Conservation (phyloP, 768 basidiomycete species). For the Boletus reticuloceps region DNA sequence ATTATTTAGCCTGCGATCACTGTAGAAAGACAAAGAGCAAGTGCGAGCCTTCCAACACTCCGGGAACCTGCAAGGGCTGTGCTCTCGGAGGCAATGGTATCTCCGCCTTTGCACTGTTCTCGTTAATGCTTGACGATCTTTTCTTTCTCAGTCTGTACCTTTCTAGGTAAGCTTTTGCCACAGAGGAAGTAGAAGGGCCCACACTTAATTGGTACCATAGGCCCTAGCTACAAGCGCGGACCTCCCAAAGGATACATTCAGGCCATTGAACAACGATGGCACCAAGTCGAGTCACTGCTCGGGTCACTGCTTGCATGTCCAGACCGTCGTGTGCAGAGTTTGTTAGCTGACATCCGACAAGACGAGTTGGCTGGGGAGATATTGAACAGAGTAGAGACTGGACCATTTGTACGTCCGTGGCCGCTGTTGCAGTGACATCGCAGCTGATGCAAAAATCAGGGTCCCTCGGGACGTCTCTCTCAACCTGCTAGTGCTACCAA, state of each 20-base stretch:
- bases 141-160: conserved; percentile 55
- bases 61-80: conserved; percentile 63
- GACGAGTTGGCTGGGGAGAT: conserved; percentile 80
- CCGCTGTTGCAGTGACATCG: neutral
- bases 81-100: conserved; percentile 52
- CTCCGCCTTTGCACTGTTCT: conserved; percentile 11
- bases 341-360: conserved; percentile 61
- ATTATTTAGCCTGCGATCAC: conserved; percentile 71
- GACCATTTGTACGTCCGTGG: conserved; percentile 63
- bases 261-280: conserved; percentile 89
- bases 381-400: conserved; percentile 69
- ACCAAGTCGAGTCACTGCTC: conserved; percentile 88
- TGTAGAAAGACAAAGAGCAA: conserved; percentile 88
- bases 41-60: conserved; percentile 59
- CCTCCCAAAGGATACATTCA: conserved; percentile 91
- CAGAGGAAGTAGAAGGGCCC: neutral
- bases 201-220: conserved; percentile 33
- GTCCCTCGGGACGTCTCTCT: conserved; percentile 62
- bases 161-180: conserved; percentile 43
- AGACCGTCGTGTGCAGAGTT: conserved; percentile 58
- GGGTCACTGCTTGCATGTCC: conserved; percentile 76
- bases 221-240: conserved; percentile 79
- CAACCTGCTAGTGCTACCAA: conserved; percentile 65
- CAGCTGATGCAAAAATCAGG: conserved; percentile 40
- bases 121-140: conserved; percentile 12